Evolutionary conservation across 2,329 filamentous ascomycete species (phyloP).

Genomic region (Microcyclosporella mali): DNA sequence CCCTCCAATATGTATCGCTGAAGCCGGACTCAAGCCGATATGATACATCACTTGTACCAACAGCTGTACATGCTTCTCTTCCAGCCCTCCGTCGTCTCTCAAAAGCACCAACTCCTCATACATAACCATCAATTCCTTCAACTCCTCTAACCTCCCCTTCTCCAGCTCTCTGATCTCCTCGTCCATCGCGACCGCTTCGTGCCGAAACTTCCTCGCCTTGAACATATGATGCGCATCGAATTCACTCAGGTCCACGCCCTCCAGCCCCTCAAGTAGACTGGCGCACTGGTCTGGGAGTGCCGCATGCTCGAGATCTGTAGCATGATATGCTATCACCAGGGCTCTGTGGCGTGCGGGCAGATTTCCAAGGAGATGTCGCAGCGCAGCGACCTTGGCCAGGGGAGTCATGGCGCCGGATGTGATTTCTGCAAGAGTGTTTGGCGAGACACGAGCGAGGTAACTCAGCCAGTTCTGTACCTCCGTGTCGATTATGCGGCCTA

Average conservation of each 20-base stretch:
- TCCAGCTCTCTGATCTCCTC: slow-evolving; percentile 8
- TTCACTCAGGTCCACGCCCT: slow-evolving; percentile 4
- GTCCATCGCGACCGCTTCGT: slow-evolving; percentile 6
- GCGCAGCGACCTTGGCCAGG: neutral
- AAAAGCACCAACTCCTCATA: slow-evolving; percentile 9
- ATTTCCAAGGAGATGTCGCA: slow-evolving; percentile 11
- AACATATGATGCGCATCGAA: slow-evolving; percentile 8
- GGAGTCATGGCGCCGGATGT: neutral
- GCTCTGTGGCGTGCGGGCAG: slow-evolving; percentile 11
- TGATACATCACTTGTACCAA: slow-evolving; percentile 12
- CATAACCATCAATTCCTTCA: slow-evolving; percentile 8
- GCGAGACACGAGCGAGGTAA: too few relatives aligned
- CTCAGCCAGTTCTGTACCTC: too few relatives aligned
- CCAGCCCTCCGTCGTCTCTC: slow-evolving; percentile 6
- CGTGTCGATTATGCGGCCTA: too few relatives aligned
- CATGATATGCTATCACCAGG: slow-evolving; percentile 6
- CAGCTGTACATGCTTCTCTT: slow-evolving; percentile 3
- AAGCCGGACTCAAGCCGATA: slow-evolving; percentile 6
- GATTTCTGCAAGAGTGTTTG: neutral
- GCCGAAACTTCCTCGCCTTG: slow-evolving; percentile 7
- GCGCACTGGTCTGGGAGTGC: neutral
- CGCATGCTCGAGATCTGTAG: neutral
- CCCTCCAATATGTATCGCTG: neutral
- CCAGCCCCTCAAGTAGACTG: slow-evolving; percentile 3
- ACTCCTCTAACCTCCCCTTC: slow-evolving; percentile 9